Percentiles rank a stretch among this genome's conserved stretches.
phyloP scores from a whole-genome alignment of 164 flowering plant genomes.

The Macadamia integrifolia region DNA sequence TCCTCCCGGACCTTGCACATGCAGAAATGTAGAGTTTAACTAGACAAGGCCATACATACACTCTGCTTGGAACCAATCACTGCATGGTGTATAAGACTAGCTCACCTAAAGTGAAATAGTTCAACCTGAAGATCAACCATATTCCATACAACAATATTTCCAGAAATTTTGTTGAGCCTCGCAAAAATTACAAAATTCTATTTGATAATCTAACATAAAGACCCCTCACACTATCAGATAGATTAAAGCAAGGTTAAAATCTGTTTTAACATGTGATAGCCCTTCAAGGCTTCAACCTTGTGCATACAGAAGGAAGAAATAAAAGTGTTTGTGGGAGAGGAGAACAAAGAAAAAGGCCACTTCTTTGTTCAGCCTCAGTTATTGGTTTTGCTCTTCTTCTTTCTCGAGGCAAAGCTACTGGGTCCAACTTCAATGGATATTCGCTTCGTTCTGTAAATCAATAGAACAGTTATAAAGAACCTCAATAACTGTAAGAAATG shows the following conservation, averaged over 20 bases:
- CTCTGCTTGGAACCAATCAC: too few relatives aligned
- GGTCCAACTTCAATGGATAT: conserved; percentile 72
- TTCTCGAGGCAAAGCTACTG: conserved; percentile 72
- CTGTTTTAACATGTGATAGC: not conserved
- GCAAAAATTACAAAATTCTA: not conserved
- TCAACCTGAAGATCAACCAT: not conserved
- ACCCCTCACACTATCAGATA: not conserved
- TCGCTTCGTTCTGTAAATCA: conserved; percentile 63
- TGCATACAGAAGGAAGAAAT: not conserved
- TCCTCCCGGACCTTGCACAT: too few relatives aligned
- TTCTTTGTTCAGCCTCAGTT: conserved; percentile 4
- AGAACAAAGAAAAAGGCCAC: too few relatives aligned
- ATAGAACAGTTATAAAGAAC: not conserved
- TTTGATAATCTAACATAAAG: not conserved
- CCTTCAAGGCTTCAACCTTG: too few relatives aligned
- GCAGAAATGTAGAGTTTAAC: too few relatives aligned
- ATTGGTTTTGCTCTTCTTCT: conserved; percentile 61
- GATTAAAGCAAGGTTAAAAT: not conserved
- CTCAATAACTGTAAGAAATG: not conserved
- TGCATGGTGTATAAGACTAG: not conserved
- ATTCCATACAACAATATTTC: not conserved
- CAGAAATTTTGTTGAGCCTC: not conserved
- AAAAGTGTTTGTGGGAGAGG: too few relatives aligned
- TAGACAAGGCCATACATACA: too few relatives aligned
- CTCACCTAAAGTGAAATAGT: not conserved